phyloP scores from a whole-genome alignment of 2,329 filamentous ascomycete species.

The Botrytis porri region DNA sequence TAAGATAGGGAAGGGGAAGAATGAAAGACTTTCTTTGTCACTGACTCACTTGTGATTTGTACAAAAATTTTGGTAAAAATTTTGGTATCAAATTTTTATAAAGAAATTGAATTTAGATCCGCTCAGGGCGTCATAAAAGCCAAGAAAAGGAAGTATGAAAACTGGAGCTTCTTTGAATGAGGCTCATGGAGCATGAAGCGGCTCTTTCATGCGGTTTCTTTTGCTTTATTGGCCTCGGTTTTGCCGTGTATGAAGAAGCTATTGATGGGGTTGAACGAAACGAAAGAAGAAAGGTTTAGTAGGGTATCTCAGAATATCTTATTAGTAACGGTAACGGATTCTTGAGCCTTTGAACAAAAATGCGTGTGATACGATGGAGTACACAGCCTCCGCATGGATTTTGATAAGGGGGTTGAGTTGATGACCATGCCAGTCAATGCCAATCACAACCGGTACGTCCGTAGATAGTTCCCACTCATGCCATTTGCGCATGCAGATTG shows the following conservation, averaged over 20 bases:
- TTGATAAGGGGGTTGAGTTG: background rate
- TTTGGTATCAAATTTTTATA: background rate
- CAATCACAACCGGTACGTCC: background rate
- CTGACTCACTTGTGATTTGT: background rate
- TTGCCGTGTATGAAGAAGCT: background rate
- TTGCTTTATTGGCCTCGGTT: background rate
- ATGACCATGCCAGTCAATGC: background rate
- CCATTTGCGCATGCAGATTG: background rate
- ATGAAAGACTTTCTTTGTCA: background rate
- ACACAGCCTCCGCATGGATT: background rate
- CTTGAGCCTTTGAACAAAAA: background rate
- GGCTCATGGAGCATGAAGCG: background rate
- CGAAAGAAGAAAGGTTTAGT: background rate
- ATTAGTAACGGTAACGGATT: background rate
- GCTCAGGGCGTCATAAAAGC: background rate
- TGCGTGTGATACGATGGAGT: background rate
- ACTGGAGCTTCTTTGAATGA: background rate
- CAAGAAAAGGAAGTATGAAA: background rate
- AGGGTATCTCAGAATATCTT: background rate
- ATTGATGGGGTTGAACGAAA: background rate
- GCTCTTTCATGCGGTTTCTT: background rate
- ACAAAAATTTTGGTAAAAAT: background rate
- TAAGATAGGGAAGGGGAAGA: background rate
- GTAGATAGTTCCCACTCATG: background rate
- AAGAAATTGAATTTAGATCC: background rate